Evolutionary conservation across 139 green algal species (phyloP), one percentile per base, ranked within the genome.

Genomic region (Bryopsis sp.): DNA sequence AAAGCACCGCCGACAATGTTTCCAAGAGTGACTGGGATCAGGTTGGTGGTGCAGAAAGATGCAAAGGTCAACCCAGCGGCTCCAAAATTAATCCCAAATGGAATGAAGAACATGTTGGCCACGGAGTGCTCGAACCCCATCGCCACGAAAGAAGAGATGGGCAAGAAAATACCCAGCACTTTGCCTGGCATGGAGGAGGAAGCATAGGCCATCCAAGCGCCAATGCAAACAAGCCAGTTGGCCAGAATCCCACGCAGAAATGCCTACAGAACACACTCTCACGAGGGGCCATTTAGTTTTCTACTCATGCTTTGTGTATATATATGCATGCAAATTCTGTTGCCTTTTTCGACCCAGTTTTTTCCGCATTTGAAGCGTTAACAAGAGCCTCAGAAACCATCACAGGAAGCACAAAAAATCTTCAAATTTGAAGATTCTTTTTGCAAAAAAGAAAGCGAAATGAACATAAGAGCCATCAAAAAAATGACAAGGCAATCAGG

Each of bases 201-300:
- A 8, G 82, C 73, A 34, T 76, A 73, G 5, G 83, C 83, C 59
- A 86, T 80, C 86, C 85, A 96, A 22, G 96, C 83, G 1, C 88
- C 92, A 43, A 91, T 67, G 75, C 86, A 95, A 26, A 97, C 92
- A 50, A 96, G 82, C 88, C 88, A 96, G 84, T 96, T 96, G 80
- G 78, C 84, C 58, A 91, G 39, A 48, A 95, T 84, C 68, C 75
- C 86, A 6, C 84, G 76, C 19, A 84, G 32, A 54, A 92, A 84
- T n/a, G 82, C 81, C 80, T 85, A 76, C 61, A 73, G 5, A 24
- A 37, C 11, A 70, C 0, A 66, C 7, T 24, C 33, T 26, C 6
- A 26, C 33, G 43, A 50, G 19, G 43, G 15, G 19, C 15, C 43
- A 4, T 47, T 0, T 29, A 1, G 11, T 2, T 24, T 3, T 29